Base-by-base conservation (phyloP, 2,329 filamentous ascomycete species). In the Pseudonectria buxi region DNA sequence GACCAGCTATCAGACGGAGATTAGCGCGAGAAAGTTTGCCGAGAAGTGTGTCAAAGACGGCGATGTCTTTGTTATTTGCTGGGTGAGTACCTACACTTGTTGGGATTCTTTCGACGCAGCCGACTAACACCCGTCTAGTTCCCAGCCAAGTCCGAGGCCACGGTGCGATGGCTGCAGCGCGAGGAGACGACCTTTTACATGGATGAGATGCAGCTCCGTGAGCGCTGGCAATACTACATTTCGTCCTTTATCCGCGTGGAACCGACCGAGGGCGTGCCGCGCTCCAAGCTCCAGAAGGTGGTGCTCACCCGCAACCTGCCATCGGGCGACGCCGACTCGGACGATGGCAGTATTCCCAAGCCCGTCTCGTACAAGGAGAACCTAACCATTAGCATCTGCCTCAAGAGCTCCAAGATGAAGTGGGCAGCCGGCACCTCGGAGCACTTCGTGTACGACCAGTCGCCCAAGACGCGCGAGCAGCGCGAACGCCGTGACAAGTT, bases 141-240 rank as follows among this genome's bases (percentile, higher is more conserved):
- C 40, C 85, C 86, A n/a, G 62, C 67, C 14, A 76, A 74, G 45
- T 73, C 72, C 40, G 78, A 84, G 55, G 79, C 83, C 24, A 81
- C 77, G 2, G 72, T 94, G 10, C 86, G 86, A 29, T 80, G 77
- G 72, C 63, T 83, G 32, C 76, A 78, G 48, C 71, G 75, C 34
- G 77, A 82, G 32, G 79, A 83, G 47, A 79, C 78, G 27, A 83
- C 94, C 0, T 87, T 95, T 58, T 88, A 92, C 50, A 82, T 83
- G 54, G 86, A 94, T 47, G 87, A 95, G 48, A 82, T 95, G 68
- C 83, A 92, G 54, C 76, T 81, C 33, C 81, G 82, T 37, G 81
- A 87, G 43, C 74, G 79, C 26, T 98, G 92, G 92, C 86, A 90
- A 51, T 94, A 94, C 65, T 98, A 98, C 58, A 86, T 95, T 38